A percentile compares a stretch with the other conserved stretches of the same genome.
Conservation (phyloP, 1,284 basidiomycete species). For the Inonotus hispidus region DNA sequence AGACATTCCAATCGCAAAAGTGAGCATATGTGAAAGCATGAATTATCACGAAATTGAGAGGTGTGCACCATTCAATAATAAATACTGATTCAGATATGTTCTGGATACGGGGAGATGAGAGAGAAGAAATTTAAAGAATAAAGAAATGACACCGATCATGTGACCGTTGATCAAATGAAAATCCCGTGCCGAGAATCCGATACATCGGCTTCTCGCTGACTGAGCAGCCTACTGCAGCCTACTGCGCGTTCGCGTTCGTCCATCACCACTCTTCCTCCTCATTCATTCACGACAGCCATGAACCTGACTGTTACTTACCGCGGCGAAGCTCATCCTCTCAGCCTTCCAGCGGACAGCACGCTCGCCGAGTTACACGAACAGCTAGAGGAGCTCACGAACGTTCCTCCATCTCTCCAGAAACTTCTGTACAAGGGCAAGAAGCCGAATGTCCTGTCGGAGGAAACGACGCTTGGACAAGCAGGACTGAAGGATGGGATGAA, state of each 20-base stretch:
- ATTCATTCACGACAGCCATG: background rate
- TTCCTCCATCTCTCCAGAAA: constrained; percentile 62
- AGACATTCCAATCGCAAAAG: too few relatives aligned
- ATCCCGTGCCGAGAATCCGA: background rate
- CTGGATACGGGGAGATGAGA: too few relatives aligned
- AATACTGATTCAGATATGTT: too few relatives aligned
- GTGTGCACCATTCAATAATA: too few relatives aligned
- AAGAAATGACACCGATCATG: too few relatives aligned
- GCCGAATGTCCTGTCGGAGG: constrained; percentile 26
- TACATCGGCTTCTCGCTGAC: background rate
- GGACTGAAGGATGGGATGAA: constrained; percentile 60
- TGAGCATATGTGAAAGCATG: too few relatives aligned
- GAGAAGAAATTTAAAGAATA: too few relatives aligned
- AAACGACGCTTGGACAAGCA: constrained; percentile 43
- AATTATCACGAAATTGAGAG: too few relatives aligned
- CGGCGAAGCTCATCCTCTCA: constrained; percentile 40
- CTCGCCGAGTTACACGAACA: constrained; percentile 42
- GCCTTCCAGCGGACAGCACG: constrained; percentile 41
- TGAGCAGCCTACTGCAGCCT: background rate
- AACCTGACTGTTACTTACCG: constrained; percentile 38
- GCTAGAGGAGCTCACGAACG: constrained; percentile 56
- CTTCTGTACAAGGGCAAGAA: constrained; percentile 69
- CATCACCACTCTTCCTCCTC: background rate
- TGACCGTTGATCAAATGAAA: background rate
- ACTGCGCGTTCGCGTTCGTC: background rate